A percentile compares a stretch with the other conserved stretches of the same genome.
These are phyloP conservation scores for Botrytis cinerea DNA, from an alignment of 2,329 filamentous ascomycete genomes.

Conservation along the genomic window DNA sequence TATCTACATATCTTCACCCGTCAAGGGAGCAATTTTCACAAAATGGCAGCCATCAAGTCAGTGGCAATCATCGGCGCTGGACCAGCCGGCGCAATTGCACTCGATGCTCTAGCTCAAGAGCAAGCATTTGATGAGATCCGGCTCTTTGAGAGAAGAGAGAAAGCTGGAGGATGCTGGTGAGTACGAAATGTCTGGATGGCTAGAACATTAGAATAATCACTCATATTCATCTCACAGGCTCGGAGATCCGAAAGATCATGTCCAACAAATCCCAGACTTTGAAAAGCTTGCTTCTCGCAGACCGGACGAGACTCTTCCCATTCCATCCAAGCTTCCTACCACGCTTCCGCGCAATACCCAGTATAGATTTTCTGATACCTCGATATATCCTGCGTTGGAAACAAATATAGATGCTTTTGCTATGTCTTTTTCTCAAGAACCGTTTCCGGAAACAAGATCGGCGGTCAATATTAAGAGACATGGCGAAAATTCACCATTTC, in stretches of 20 bases:
- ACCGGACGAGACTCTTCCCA: conserved; percentile 51
- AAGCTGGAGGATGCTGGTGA: conserved; percentile 63
- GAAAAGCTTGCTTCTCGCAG: conserved; percentile 50
- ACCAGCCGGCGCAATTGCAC: conserved; percentile 59
- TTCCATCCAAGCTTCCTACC: conserved; percentile 52
- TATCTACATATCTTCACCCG: not conserved
- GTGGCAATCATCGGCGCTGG: conserved; percentile 64
- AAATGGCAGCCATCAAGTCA: conserved; percentile 39
- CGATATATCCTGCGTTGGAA: conserved; percentile 63
- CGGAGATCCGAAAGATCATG: conserved; percentile 43
- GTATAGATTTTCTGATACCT: conserved; percentile 57
- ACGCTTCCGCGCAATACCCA: conserved; percentile 46
- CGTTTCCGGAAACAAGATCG: conserved; percentile 50
- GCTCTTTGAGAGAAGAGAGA: conserved; percentile 63
- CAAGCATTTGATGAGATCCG: conserved; percentile 58
- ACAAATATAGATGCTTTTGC: conserved; percentile 61
- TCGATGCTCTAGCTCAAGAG: conserved; percentile 62
- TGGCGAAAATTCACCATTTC: conserved; percentile 60
- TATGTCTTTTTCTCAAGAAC: conserved; percentile 63
- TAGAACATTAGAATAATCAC: not conserved
- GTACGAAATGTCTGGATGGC: conserved; percentile 28
- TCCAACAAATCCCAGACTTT: conserved; percentile 47
- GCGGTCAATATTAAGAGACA: conserved; percentile 50
- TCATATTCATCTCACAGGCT: conserved; percentile 44
- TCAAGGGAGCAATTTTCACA: not conserved